Base-by-base conservation (phyloP, 2,329 filamentous ascomycete genomes). In the Botrytis sinoallii region DNA sequence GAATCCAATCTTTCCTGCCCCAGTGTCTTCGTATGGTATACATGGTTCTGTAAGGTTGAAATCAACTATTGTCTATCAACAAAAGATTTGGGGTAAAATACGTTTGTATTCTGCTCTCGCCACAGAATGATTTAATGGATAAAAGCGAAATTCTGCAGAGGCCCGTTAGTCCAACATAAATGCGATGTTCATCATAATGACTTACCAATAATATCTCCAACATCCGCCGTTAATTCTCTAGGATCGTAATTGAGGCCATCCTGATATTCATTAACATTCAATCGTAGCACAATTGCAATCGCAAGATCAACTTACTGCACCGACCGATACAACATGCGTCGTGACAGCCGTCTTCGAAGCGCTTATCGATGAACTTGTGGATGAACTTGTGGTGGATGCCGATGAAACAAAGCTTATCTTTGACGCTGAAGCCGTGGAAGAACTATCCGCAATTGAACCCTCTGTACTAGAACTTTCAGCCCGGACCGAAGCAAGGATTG, bases 71-170 rank as follows among this genome's bases (percentile, higher is more conserved):
- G 38, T 4, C 38, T 12, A 44, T 20, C 16, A 63, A 63, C 22
- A n/a, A 18, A 63, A 10, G 25, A n/a, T 63, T 16, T 40, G 12
- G 60, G 14, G 38, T 0, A n/a, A 63, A n/a, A 29, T 64, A 64
- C 57, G 60, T 3, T 83, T 81, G 77, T 86, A 91, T 67, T 86
- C 88, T 48, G 89, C 87, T 68, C 88, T 85, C 14, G 88, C 87
- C n/a, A 92, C 87, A 4, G 88, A 90, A 78, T 92, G 90, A 70
- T 88, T 89, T 35, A 84, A 84, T 1, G 90, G 89, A 76, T 88
- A 91, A 78, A 92, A 91, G 61, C 86, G 83, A 80, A 89, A 92
- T 84, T 79, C 79, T 78, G 40, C 48, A 20, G 22, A 20, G 4
- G 46, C 74, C 25, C 76, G 74, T 73, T 40, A 40, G 46, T 60